These are phyloP conservation scores for Apiospora saccharicola DNA, from an alignment of 2,329 filamentous ascomycete species.

Conservation along the genomic window DNA sequence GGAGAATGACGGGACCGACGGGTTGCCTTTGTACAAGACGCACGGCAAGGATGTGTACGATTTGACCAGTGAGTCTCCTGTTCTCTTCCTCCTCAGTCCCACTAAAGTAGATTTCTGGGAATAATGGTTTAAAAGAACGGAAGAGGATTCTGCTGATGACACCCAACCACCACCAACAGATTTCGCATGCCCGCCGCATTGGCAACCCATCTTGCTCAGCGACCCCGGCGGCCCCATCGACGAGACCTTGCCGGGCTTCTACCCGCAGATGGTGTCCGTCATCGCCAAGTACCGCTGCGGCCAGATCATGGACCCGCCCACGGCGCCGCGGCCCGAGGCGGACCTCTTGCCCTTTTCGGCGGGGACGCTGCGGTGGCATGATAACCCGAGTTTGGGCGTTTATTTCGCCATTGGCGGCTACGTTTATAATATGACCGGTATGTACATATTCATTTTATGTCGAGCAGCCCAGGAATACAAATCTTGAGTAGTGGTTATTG, in stretches of 20 bases:
- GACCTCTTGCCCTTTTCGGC: neutral
- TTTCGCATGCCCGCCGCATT: neutral
- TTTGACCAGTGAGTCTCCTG: neutral
- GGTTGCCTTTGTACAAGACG: neutral
- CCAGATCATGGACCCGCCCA: neutral
- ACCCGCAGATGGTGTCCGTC: neutral
- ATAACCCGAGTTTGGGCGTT: neutral
- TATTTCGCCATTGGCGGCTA: neutral
- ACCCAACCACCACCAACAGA: neutral
- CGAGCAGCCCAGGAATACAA: neutral
- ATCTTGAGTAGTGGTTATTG: neutral
- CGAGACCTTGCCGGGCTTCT: neutral
- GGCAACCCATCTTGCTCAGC: neutral
- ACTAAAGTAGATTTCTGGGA: neutral
- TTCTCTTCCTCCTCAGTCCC: neutral
- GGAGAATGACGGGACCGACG: neutral
- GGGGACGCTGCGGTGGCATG: neutral
- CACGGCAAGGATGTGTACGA: neutral
- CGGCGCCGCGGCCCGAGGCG: neutral
- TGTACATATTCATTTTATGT: no score
- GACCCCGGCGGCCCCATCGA: slow-evolving; percentile 2
- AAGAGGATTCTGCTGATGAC: neutral
- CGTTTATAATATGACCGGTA: neutral
- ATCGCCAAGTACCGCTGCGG: neutral
- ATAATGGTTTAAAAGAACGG: neutral